Percentiles rank a stretch among this genome's conserved stretches.
phyloP scores from a whole-genome alignment of 2,329 filamentous ascomycete species.

The Alternaria brassicae region DNA sequence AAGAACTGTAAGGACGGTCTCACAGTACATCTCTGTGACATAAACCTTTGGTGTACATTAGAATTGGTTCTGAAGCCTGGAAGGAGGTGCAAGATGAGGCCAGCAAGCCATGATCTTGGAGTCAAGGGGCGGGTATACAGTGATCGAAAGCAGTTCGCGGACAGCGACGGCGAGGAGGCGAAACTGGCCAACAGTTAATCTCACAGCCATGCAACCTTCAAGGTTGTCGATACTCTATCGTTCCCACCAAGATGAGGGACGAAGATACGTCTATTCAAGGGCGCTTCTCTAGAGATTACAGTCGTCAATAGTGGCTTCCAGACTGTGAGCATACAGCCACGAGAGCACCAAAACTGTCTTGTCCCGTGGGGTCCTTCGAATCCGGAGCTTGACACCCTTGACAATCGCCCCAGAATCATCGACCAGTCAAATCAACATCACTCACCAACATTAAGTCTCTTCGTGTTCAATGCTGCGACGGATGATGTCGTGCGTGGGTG shows the following conservation, averaged over 20 bases:
- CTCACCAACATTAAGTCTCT: background rate
- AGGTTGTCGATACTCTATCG: background rate
- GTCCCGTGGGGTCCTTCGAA: background rate
- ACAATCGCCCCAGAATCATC: background rate
- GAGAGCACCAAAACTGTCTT: background rate
- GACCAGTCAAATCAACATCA: background rate
- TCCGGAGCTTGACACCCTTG: background rate
- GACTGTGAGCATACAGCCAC: background rate
- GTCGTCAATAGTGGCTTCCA: background rate
- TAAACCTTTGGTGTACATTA: background rate
- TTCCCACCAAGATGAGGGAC: background rate
- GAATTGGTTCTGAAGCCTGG: background rate
- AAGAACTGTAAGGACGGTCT: conserved; percentile 1
- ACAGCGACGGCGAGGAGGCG: background rate
- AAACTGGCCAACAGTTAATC: conserved; percentile 7
- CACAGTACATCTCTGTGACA: background rate
- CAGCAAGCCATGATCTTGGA: background rate
- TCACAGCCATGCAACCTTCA: background rate
- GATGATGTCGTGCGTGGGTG: background rate
- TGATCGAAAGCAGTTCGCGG: background rate
- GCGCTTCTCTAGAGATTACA: background rate
- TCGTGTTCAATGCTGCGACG: background rate
- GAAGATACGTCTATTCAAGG: background rate
- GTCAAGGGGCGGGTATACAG: background rate
- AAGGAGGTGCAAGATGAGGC: background rate